Percentiles rank a stretch among this genome's conserved stretches.
Evolutionary conservation across 2,329 filamentous ascomycete species (phyloP).

Genomic region (Malbranchea cinnamomea): DNA sequence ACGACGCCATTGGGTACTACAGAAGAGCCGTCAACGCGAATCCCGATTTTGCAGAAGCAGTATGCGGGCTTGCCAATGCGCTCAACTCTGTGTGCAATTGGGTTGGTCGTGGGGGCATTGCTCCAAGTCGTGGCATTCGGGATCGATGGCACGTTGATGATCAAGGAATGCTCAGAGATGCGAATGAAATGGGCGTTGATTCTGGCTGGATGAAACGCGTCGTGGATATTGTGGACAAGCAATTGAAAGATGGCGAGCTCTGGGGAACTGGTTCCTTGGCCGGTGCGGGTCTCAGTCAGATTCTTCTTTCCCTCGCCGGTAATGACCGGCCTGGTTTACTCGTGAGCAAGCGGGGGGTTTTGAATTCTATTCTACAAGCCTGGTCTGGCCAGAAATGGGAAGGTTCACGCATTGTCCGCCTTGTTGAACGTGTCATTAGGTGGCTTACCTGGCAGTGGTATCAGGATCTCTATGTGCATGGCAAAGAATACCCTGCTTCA

Average conservation of each 20-base stretch:
- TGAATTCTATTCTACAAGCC: constrained; percentile 26
- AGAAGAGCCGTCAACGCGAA: constrained; percentile 80
- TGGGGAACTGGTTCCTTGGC: constrained; percentile 68
- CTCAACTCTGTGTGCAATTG: constrained; percentile 95
- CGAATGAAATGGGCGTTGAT: constrained; percentile 45
- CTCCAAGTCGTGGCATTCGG: constrained; percentile 54
- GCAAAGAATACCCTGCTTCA: constrained; percentile 39
- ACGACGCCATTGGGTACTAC: constrained; percentile 86
- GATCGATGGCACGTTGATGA: constrained; percentile 93
- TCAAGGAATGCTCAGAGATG: constrained; percentile 66
- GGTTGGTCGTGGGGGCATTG: constrained; percentile 74
- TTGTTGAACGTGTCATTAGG: constrained; percentile 73
- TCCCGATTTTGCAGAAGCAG: constrained; percentile 89
- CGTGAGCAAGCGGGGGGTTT: constrained; percentile 13
- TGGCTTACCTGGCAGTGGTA: constrained; percentile 77
- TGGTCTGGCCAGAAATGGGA: constrained; percentile 76
- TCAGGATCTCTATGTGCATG: constrained; percentile 57
- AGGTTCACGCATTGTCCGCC: constrained; percentile 66
- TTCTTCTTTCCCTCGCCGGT: constrained; percentile 35
- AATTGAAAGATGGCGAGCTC: constrained; percentile 67
- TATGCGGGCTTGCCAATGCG: constrained; percentile 87
- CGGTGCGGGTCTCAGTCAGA: constrained; percentile 35
- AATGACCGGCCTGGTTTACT: constrained; percentile 15
- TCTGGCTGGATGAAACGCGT: constrained; percentile 79
- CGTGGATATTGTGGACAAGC: constrained; percentile 76